A percentile compares a stretch with the other conserved stretches of the same genome.
Evolutionary conservation across 2,329 filamentous ascomycete genomes (phyloP).

Genomic region (Lachnellula willkommii): DNA sequence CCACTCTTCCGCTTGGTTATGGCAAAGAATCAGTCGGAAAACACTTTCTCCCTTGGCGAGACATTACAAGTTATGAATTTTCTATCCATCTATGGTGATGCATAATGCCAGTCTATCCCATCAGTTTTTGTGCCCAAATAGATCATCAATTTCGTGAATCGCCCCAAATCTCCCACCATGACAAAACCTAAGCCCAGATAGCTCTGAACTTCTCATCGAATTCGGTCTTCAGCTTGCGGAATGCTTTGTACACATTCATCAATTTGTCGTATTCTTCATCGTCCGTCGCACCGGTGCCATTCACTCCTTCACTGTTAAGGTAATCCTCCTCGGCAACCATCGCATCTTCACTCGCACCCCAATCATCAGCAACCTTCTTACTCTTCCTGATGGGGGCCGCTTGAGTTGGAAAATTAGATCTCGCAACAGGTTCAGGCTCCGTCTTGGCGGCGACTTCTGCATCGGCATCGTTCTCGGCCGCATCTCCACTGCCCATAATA

Average conservation of each 20-base stretch:
- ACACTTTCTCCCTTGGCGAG: no score
- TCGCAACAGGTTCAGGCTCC: conserved; percentile 5
- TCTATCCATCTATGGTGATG: no score
- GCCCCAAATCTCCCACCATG: background rate
- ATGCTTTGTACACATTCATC: conserved; percentile 53
- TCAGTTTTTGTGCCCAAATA: background rate
- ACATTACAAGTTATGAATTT: no score
- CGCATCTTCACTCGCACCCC: conserved; percentile 39
- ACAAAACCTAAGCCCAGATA: conserved; percentile 25
- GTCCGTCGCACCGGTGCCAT: conserved; percentile 28
- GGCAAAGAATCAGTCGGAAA: no score
- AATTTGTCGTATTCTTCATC: conserved; percentile 42
- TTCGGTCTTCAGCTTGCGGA: conserved; percentile 50
- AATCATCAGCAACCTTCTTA: conserved; percentile 44
- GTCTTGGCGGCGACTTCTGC: conserved; percentile 31
- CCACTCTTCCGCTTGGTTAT: no score
- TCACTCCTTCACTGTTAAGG: conserved; percentile 30
- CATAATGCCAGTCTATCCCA: background rate
- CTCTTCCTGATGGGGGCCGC: conserved; percentile 15
- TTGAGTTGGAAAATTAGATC: conserved; percentile 3
- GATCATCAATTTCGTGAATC: background rate
- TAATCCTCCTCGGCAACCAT: conserved; percentile 35
- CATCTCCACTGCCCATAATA: conserved; percentile 45
- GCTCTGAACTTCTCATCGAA: conserved; percentile 57
- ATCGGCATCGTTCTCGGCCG: conserved; percentile 37